phyloP scores from a whole-genome alignment of 768 basidiomycete species.

The Hortiboletus campestris region DNA sequence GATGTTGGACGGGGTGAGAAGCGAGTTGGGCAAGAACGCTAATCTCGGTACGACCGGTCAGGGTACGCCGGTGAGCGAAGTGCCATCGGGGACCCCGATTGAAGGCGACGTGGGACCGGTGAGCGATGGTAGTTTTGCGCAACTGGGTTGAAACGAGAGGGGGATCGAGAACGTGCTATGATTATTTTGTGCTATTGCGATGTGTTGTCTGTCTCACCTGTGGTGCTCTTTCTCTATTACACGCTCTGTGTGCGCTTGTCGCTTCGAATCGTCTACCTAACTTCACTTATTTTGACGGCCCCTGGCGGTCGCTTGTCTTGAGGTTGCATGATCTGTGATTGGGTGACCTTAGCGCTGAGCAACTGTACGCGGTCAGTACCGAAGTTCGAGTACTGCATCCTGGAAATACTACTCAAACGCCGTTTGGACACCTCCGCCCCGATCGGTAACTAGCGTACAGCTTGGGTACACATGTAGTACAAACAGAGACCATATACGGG shows the following conservation, averaged over 20 bases:
- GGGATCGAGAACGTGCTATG: constrained; percentile 7
- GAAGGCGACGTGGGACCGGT: constrained; percentile 58
- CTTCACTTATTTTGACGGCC: not conserved
- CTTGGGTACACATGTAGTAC: not conserved
- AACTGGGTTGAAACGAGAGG: constrained; percentile 37
- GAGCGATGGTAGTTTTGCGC: constrained; percentile 52
- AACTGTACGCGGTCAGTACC: not conserved
- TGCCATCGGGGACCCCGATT: constrained; percentile 41
- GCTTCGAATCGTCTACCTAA: constrained; percentile 3
- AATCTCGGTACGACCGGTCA: constrained; percentile 59
- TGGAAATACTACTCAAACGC: not conserved
- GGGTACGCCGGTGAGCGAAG: constrained; percentile 55
- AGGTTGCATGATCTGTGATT: not conserved
- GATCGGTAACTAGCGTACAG: not conserved
- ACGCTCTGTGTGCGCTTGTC: constrained; percentile 5
- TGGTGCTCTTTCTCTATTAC: not conserved
- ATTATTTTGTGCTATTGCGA: constrained; percentile 29
- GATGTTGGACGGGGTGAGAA: constrained; percentile 64
- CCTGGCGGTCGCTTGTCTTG: not conserved
- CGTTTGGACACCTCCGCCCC: not conserved
- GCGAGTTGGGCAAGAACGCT: constrained; percentile 58
- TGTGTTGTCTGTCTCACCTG: constrained; percentile 17
- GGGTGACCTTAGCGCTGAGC: not conserved
- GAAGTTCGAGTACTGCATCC: not conserved
- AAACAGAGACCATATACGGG: not conserved